Base-by-base conservation (phyloP, 2,329 filamentous ascomycete genomes). In the Fusarium cyanostomum region DNA sequence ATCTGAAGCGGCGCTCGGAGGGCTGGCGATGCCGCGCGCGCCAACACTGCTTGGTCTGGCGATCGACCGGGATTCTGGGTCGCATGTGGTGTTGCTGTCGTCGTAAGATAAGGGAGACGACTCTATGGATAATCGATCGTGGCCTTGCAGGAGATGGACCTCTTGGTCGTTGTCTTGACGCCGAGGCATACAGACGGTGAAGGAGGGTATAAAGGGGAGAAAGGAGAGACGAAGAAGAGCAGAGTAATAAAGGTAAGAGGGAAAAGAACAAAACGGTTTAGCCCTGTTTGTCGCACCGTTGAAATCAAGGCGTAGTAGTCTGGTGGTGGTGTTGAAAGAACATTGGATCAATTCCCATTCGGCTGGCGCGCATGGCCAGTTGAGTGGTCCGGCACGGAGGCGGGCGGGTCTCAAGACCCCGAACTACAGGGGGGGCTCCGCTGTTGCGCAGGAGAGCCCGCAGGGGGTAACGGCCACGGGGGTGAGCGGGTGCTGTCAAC, bases 11-110 rank as follows among this genome's bases (percentile, higher is more conserved):
- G 56, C 56, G 62, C 49, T 72, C 71, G 41, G 52, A 66, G 28
- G 62, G 59, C 58, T 66, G 69, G 64, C 59, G 67, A 42, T 59
- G 61, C 57, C 59, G 58, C 43, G 67, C 49, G 48, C 57, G 53
- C 71, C 72, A 68, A 67, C 62, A 70, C 62, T 60, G 52, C 53
- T 71, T 66, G 58, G 45, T 64, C 57, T 69, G 68, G 50, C 64
- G 64, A 39, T 61, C 35, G 57, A 57, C 43, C 55, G 59, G 27
- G 48, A 49, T 18, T 63, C 58, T 55, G 56, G 59, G 50, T 61
- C 49, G 71, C 73, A 75, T 74, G 69, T 72, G 71, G 64, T 60
- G 52, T 67, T 52, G 59, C 67, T 49, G 60, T 65, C 52, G 59
- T 69, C 51, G 60, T 65, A 58, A 56, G 63, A 66, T 62, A 52